Conservation (phyloP, 805 yeast genomes). For the Saccharomycopsis sp. region DNA sequence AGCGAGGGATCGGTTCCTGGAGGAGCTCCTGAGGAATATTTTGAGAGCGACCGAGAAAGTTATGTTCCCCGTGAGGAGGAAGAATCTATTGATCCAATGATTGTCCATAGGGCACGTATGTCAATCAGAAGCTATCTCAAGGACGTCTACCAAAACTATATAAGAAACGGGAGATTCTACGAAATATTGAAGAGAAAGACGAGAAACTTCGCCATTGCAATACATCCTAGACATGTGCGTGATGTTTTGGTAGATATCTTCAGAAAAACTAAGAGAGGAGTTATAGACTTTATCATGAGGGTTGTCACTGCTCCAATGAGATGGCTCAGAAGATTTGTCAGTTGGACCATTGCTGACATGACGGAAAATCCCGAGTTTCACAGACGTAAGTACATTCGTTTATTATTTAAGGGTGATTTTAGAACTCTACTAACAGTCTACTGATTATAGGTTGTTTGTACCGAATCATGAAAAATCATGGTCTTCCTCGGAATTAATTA, state of each 20-base stretch:
- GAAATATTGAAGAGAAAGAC: slow-evolving; percentile 14
- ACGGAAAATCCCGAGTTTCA: not conserved
- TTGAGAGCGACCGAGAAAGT: no score
- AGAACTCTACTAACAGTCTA: not conserved
- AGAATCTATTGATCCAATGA: not conserved
- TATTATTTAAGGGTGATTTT: not conserved
- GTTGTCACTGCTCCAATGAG: slow-evolving; percentile 20
- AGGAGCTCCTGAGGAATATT: no score
- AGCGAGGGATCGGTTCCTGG: no score
- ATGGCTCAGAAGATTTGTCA: slow-evolving; percentile 13
- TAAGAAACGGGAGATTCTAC: slow-evolving; percentile 17
- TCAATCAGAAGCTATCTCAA: slow-evolving; percentile 15
- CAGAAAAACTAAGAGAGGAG: slow-evolving; percentile 15
- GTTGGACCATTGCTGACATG: slow-evolving; percentile 18
- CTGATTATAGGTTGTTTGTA: not conserved
- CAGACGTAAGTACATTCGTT: not conserved
- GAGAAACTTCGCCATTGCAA: slow-evolving; percentile 13
- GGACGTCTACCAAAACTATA: slow-evolving; percentile 14
- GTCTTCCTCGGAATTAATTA: not conserved
- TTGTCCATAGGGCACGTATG: slow-evolving; percentile 12
- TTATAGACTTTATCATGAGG: slow-evolving; percentile 16
- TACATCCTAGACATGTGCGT: slow-evolving; percentile 18
- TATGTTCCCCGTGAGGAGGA: no score
- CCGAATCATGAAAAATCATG: not conserved
- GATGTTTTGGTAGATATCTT: slow-evolving; percentile 17